Conservation (phyloP, 306 rosid genomes). For the Cicer arietinum region DNA sequence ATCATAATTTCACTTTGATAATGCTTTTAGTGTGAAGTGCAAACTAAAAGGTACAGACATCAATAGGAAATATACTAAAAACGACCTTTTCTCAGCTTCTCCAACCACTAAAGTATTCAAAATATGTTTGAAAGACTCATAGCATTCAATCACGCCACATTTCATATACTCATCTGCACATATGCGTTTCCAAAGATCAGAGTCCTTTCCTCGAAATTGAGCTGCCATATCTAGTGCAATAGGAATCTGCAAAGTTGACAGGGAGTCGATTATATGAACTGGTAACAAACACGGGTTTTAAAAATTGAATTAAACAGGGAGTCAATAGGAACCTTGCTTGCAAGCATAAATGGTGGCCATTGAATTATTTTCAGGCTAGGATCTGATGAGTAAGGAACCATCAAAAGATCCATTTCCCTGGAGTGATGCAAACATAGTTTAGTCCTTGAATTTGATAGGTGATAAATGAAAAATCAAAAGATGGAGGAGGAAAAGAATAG, state of each 20-base stretch:
- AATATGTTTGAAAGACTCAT: slow-evolving; percentile 80
- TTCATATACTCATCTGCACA: slow-evolving; percentile 91
- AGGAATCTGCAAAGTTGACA: slow-evolving; percentile 72
- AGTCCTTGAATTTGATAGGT: slow-evolving; percentile 38
- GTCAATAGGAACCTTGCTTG: slow-evolving; percentile 77
- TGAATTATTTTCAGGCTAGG: slow-evolving; percentile 86
- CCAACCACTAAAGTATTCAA: slow-evolving; percentile 77
- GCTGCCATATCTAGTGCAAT: slow-evolving; percentile 96
- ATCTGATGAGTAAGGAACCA: slow-evolving; percentile 96
- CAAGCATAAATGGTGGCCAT: slow-evolving; percentile 98
- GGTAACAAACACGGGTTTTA: slow-evolving; percentile 35
- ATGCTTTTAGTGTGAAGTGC: slow-evolving; percentile 26
- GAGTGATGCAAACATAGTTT: slow-evolving; percentile 49
- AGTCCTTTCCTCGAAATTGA: slow-evolving; percentile 78
- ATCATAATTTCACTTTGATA: neutral
- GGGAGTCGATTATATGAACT: slow-evolving; percentile 45
- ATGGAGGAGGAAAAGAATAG: slow-evolving; percentile 40
- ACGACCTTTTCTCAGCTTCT: slow-evolving; percentile 85
- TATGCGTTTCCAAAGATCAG: slow-evolving; percentile 96
- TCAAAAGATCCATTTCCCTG: slow-evolving; percentile 97
- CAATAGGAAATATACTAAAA: slow-evolving; percentile 36
- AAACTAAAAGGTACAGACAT: slow-evolving; percentile 39
- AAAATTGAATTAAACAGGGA: slow-evolving; percentile 35
- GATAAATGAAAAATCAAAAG: slow-evolving; percentile 36
- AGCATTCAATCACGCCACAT: slow-evolving; percentile 93